Base-by-base conservation (phyloP, 2,329 filamentous ascomycete genomes). In the Aureobasidium sp. region DNA sequence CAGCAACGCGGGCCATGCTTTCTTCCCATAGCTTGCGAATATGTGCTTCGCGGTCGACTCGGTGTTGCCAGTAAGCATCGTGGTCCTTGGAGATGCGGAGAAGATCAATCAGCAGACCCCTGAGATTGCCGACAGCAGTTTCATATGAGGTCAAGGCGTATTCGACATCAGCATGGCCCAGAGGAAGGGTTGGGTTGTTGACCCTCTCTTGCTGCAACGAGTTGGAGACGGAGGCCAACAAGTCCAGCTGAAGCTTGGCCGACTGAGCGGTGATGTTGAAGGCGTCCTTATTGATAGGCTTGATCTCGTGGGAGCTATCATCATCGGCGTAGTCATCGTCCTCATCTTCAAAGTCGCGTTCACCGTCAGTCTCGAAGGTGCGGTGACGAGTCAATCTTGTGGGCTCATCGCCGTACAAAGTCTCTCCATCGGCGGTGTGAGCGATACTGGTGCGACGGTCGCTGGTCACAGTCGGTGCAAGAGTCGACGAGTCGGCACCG, bases 1-100 rank as follows among this genome's bases (percentile, higher is more conserved):
- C 86, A 21, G 92, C 94, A n/a, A 99, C 89, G 69, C 92, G 87
- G 10, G 94, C 91, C 94, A 99, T 97, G 75, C 92, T 97, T 70
- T 99, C 94, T 75, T 99, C 94, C 94, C 94, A 99, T 85, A 99
- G 90, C 63, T 90, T 87, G 41, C 94, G 86, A 76, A 97, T 88
- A 71, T 96, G 90, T 47, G 87, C 87, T 76, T 99, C 94, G 59
- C 91, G 87, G 67, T 96, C 92, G 44, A 99, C 80, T 13, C 92
- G 87, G 72, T 96, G 95, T 73, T 97, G 93, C 94, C 94, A 99
- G 73, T 96, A 96, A 0, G 91, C 86, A 74, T 99, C 94, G 57
- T 95, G 88, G 71, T 99, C 94, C 69, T 89, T 87, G 9, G 92
- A 93, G 69, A 99, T 97, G 57, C 92, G 90, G 49, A 97, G 79